Evolutionary conservation across 139 green algal species (phyloP), one percentile per base, ranked within the genome.

Genomic region (Picochlorum sp.): DNA sequence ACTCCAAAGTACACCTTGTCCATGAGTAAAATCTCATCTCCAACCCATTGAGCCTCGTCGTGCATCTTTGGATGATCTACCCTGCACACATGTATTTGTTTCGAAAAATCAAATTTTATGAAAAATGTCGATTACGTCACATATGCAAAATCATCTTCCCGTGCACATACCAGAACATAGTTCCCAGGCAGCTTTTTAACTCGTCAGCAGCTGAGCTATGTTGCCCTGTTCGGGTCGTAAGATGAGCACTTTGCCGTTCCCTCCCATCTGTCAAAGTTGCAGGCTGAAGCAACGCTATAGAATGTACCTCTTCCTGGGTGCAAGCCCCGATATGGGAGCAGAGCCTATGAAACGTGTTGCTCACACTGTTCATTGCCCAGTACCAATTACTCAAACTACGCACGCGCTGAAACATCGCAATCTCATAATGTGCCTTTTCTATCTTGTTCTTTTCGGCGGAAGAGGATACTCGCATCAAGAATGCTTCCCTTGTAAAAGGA

Each of bases 381-480:
- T 36, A 59, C 52, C 52, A 59, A 12, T 59, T 59, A 28, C 12
- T 59, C 18, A 59, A 59, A 45, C 20, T 59, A 12, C 52, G 52
- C 7, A 30, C 24, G 3, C 52, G 24, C 26, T 59, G 52, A 22
- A 59, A 45, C n/a, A 59, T 59, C 7, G 52, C 24, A 45, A 28
- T 51, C n/a, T 59, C 35, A 30, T 36, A 59, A 14, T 59, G 20
- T 9, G 52, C 52, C 6, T 51, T 12, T 1, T 14, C 14, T 30
- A 59, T 44, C 25, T 44, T 45, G 18, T 43, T 30, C 6, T 26
- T 45, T 29, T 51, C 53, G n/a, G 52, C 14, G 16, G 5, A 18
- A 22, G 33, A 36, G 12, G 20, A n/a, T 50, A 36, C 7, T 45
- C 20, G 20, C 24, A 36, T 20, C 14, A 18, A 28, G 24, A 45